Base-by-base conservation (phyloP, 78 protist species). In the Tieghemostelium lacteum region DNA sequence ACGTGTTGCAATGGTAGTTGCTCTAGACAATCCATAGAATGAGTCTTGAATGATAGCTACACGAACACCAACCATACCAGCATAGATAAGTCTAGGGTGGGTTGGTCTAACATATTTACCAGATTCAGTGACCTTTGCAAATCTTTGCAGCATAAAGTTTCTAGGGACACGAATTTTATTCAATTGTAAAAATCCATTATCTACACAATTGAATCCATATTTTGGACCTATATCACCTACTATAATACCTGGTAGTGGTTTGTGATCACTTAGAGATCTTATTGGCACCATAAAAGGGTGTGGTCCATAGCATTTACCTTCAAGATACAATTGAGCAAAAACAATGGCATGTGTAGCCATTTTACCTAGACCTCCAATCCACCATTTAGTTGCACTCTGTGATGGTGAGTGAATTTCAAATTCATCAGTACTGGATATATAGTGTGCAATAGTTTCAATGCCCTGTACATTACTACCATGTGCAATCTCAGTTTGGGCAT, bases 351-450 rank as follows among this genome's bases (percentile, higher is more conserved):
- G 97, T 3, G 95, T 95, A 0, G 95, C 69, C 16, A 64, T 20
- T 26, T 50, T n/a, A 50, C 96, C 97, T 6, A 87, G 45, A 12
- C 88, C 96, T 24, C 97, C 97, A 2, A 86, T 50, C 99, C 99
- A 97, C 88, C 92, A 95, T 88, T 97, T 97, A 1, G 95, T 94
- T 24, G 97, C 71, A 10, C 94, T 88, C 20, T 85, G 31, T 2
- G 93, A 92, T 22, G 94, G 94, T 63, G 94, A 93, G 73, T 96
- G 8, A 22, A 97, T 34, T 39, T 95, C 76, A 33, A 96, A 96
- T 70, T 92, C 88, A 24, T 96, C 85, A 60, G 73, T 69, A 22
- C 58, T 72, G 7, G 10, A 37, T 36, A 73, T 73, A 65, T 93
- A 96, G 14, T 55, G 55, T 24, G 95, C 95, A 16, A 71, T 85